Evolutionary conservation across 768 basidiomycete genomes (phyloP).

Genomic region (Rhodotorula diobovata): DNA sequence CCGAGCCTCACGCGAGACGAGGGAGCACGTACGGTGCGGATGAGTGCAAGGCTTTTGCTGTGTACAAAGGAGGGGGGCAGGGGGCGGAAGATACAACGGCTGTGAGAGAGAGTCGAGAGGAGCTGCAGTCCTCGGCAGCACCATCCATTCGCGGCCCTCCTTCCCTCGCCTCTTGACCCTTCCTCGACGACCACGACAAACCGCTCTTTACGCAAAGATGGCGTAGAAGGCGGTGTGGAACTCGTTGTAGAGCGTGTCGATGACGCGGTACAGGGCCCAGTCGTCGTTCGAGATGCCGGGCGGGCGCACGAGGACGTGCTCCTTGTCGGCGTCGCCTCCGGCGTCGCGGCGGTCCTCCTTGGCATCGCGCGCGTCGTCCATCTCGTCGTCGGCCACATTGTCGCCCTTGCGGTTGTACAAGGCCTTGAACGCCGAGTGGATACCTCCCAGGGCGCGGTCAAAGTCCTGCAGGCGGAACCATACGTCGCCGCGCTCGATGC

Average conservation of each 20-base stretch:
- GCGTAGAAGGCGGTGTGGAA: constrained; percentile 20
- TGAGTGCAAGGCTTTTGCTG: no score
- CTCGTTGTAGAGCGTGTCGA: constrained; percentile 23
- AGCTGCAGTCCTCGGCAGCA: no score
- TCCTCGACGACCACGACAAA: no score
- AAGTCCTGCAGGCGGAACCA: constrained; percentile 52
- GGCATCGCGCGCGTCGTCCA: constrained; percentile 36
- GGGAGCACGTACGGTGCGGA: no score
- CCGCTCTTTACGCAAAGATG: constrained; percentile 11
- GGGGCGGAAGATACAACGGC: no score
- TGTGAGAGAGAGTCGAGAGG: no score
- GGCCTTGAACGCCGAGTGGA: constrained; percentile 40
- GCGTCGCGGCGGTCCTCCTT: constrained; percentile 25
- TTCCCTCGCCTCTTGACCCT: background rate
- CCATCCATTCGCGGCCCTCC: no score
- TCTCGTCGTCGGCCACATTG: constrained; percentile 11
- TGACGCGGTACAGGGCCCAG: constrained; percentile 26
- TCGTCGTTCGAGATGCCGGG: constrained; percentile 17
- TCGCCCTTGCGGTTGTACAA: constrained; percentile 21
- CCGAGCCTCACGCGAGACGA: no score
- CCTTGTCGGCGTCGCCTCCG: constrained; percentile 39
- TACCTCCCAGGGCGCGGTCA: constrained; percentile 48
- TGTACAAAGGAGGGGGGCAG: no score
- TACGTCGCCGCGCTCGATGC: constrained; percentile 55
- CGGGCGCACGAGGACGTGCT: constrained; percentile 30